Percentiles rank a stretch among this genome's conserved stretches.
These are phyloP conservation scores for Mariannaea sp. DNA, from an alignment of 2,329 filamentous ascomycete genomes.

Conservation along the genomic window DNA sequence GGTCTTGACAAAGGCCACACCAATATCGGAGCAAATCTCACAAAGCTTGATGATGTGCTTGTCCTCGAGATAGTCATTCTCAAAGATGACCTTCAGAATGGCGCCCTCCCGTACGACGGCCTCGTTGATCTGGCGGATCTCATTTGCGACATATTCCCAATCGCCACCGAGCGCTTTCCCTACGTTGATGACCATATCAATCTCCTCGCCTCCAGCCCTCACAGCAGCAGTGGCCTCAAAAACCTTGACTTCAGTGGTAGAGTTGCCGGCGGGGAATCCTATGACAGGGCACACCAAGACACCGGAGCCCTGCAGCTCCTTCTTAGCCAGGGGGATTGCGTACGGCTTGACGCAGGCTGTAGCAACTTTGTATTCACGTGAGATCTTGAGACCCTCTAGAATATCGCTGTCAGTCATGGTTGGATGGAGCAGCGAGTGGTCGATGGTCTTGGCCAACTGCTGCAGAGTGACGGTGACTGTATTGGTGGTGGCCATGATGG, in stretches of 20 bases:
- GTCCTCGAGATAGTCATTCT: conserved; percentile 60
- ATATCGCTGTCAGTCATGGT: conserved; percentile 64
- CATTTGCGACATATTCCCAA: conserved; percentile 59
- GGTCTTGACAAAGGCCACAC: conserved; percentile 64
- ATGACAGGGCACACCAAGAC: conserved; percentile 63
- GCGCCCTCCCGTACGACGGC: conserved; percentile 50
- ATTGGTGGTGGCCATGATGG: not conserved
- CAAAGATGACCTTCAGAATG: conserved; percentile 65
- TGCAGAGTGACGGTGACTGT: conserved; percentile 49
- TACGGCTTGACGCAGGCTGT: conserved; percentile 65
- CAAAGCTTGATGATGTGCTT: conserved; percentile 58
- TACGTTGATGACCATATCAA: conserved; percentile 66
- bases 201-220: conserved; percentile 54
- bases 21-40: conserved; percentile 55
- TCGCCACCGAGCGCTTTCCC: conserved; percentile 61
- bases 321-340: conserved; percentile 52
- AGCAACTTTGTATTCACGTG: conserved; percentile 54
- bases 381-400: conserved; percentile 52
- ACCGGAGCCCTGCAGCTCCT: conserved; percentile 51
- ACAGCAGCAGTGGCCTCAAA: conserved; percentile 56
- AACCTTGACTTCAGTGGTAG: conserved; percentile 58
- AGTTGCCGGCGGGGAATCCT: conserved; percentile 65
- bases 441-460: conserved; percentile 60
- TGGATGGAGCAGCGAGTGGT: conserved; percentile 66
- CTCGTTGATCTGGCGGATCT: conserved; percentile 57